These are phyloP conservation scores for Leucosporidium scottii DNA, from an alignment of 768 basidiomycete species.

Conservation along the genomic window DNA sequence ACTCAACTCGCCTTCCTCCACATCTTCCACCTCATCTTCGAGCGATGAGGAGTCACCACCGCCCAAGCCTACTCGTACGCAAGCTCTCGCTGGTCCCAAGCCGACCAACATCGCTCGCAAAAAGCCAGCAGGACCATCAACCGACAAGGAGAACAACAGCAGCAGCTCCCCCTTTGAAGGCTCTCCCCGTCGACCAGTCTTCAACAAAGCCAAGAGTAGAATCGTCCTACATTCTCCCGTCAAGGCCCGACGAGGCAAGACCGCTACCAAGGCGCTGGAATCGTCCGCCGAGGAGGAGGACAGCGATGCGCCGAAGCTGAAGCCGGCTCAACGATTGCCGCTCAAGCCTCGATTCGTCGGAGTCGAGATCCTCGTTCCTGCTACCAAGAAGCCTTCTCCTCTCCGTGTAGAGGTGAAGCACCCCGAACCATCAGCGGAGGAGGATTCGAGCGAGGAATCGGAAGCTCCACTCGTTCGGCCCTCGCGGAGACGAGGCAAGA, in stretches of 20 bases:
- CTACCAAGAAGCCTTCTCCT: background rate
- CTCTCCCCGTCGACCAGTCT: background rate
- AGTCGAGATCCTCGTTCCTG: background rate
- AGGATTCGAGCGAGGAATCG: background rate
- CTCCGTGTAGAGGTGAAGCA: background rate
- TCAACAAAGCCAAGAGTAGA: background rate
- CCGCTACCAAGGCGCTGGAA: too few species aligned
- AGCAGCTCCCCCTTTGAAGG: background rate
- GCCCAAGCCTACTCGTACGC: too few species aligned
- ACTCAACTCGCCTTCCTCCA: too few species aligned
- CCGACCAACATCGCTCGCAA: too few species aligned
- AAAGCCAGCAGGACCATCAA: too few species aligned
- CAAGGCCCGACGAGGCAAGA: background rate
- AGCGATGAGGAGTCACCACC: too few species aligned
- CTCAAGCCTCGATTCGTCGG: too few species aligned
- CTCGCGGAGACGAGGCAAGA: background rate
- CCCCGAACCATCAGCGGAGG: background rate
- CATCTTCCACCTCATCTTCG: too few species aligned
- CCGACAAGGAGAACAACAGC: background rate
- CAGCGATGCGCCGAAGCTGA: background rate
- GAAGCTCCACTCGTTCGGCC: background rate
- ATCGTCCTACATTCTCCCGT: constrained; percentile 1
- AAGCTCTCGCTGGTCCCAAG: too few species aligned
- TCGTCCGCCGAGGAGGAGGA: too few species aligned
- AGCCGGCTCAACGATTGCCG: too few species aligned